Conservation (phyloP, 1,284 basidiomycete species). For the Trichosporon coremiiforme region DNA sequence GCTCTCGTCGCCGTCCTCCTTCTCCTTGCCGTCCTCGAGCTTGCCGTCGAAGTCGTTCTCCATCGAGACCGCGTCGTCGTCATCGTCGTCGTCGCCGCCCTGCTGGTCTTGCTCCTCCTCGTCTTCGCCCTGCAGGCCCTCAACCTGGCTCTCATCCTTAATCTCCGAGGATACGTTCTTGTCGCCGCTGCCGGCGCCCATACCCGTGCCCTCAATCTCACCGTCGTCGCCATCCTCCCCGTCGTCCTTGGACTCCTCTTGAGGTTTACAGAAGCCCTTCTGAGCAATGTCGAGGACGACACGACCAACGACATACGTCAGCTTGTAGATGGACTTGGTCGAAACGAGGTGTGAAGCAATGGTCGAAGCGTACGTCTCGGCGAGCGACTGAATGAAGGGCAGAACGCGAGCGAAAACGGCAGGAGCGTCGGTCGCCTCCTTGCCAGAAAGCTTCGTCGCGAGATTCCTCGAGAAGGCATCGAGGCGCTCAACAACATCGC, state of each 20-base stretch:
- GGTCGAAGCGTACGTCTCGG: constrained; percentile 60
- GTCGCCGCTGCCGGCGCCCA: constrained; percentile 80
- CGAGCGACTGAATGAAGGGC: constrained; percentile 61
- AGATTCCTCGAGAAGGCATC: constrained; percentile 33
- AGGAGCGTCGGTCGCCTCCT: constrained; percentile 27
- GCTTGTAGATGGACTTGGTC: constrained; percentile 78
- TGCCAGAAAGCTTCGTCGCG: constrained; percentile 23
- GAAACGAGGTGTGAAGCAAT: constrained; percentile 36
- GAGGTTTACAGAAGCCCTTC: constrained; percentile 90
- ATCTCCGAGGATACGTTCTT: constrained; percentile 92
- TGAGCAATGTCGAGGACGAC: constrained; percentile 73
- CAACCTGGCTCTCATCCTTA: constrained; percentile 92
- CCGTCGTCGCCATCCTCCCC: constrained; percentile 61
- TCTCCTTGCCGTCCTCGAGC: constrained; percentile 71
- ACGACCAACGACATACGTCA: constrained; percentile 75
- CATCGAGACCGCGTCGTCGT: constrained; percentile 65
- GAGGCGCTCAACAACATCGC: constrained; percentile 48
- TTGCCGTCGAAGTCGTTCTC: constrained; percentile 71
- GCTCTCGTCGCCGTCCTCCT: constrained; percentile 64
- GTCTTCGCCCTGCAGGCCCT: constrained; percentile 81
- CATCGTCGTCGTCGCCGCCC: constrained; percentile 67
- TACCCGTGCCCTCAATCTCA: constrained; percentile 70
- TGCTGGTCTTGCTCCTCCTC: constrained; percentile 61
- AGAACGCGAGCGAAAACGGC: constrained; percentile 42
- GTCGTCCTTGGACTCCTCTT: constrained; percentile 63